These are phyloP conservation scores for Ilex paraguariensis DNA, from an alignment of 305 asterid genomes.

Conservation along the genomic window DNA sequence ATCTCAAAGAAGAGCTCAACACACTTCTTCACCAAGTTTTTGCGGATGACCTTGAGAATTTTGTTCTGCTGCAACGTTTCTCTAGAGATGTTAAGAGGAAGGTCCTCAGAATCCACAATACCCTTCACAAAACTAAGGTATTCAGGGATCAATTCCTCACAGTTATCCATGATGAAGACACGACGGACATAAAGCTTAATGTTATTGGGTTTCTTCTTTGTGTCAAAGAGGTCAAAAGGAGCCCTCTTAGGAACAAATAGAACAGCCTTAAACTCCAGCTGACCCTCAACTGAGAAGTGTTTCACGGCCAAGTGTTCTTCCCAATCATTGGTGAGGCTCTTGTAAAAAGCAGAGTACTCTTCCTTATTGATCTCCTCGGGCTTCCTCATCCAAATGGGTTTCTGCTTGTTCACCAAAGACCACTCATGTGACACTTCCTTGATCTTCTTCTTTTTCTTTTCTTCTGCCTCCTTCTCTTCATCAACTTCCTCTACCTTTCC, in stretches of 20 bases:
- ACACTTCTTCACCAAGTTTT: slow-evolving; percentile 46
- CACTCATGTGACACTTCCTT: slow-evolving; percentile 81
- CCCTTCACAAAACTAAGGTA: slow-evolving; percentile 74
- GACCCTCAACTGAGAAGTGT: slow-evolving; percentile 85
- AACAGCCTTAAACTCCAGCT: slow-evolving; percentile 76
- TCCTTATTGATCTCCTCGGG: slow-evolving; percentile 82
- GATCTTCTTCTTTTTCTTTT: slow-evolving; percentile 78
- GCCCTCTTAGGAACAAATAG: slow-evolving; percentile 78
- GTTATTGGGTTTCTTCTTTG: slow-evolving; percentile 80
- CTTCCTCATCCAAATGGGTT: slow-evolving; percentile 88
- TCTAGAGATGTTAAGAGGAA: slow-evolving; percentile 59
- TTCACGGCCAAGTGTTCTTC: slow-evolving; percentile 78
- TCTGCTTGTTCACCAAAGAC: slow-evolving; percentile 74
- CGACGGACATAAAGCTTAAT: slow-evolving; percentile 83
- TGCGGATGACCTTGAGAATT: slow-evolving; percentile 41
- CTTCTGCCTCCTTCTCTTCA: slow-evolving; percentile 67
- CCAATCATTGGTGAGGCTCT: slow-evolving; percentile 79
- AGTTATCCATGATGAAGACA: slow-evolving; percentile 85
- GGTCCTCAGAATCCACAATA: slow-evolving; percentile 81
- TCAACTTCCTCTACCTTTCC: slow-evolving; percentile 81
- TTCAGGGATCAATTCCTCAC: slow-evolving; percentile 78
- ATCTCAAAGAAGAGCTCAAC: slow-evolving; percentile 40
- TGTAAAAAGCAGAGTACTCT: slow-evolving; percentile 78
- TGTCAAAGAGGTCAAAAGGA: slow-evolving; percentile 80
- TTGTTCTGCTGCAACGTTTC: slow-evolving; percentile 45